A percentile compares a stretch with the other conserved stretches of the same genome.
phyloP scores from a whole-genome alignment of 108 stramenopile species.

The Aureococcus anophagefferens region DNA sequence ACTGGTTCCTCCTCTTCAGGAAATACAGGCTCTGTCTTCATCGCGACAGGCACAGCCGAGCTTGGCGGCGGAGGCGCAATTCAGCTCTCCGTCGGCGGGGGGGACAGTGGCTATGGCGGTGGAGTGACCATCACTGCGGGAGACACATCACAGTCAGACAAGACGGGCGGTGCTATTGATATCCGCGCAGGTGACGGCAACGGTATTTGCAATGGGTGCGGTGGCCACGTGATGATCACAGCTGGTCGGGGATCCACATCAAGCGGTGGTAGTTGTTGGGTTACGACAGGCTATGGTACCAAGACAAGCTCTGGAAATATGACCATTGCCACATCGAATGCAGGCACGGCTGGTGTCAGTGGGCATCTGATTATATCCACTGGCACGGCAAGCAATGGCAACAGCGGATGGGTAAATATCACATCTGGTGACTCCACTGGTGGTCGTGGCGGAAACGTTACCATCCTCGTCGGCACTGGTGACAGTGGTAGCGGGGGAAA shows the following conservation, averaged over 20 bases:
- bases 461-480: not conserved
- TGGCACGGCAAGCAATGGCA: not conserved
- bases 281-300: not conserved
- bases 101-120: not conserved
- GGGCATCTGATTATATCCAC: not conserved
- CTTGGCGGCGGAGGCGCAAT: not conserved
- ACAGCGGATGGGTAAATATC: not conserved
- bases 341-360: not conserved
- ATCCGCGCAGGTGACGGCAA: slow-evolving; percentile 23
- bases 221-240: not conserved
- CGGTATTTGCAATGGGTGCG: not conserved
- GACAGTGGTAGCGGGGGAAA: not conserved
- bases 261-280: not conserved
- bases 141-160: not conserved
- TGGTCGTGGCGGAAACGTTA: not conserved
- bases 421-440: not conserved
- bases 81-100: not conserved
- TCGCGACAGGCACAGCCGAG: slow-evolving; percentile 3
- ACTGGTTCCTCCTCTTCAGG: slow-evolving; percentile 3
- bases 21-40: slow-evolving; percentile 6
- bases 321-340: not conserved
- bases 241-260: not conserved
- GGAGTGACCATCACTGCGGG: not conserved
- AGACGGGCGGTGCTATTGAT: not conserved
- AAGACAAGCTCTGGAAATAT: not conserved